Base-by-base conservation (phyloP, 495 filamentous ascomycete genomes). In the Lasiosphaeris hirsuta region DNA sequence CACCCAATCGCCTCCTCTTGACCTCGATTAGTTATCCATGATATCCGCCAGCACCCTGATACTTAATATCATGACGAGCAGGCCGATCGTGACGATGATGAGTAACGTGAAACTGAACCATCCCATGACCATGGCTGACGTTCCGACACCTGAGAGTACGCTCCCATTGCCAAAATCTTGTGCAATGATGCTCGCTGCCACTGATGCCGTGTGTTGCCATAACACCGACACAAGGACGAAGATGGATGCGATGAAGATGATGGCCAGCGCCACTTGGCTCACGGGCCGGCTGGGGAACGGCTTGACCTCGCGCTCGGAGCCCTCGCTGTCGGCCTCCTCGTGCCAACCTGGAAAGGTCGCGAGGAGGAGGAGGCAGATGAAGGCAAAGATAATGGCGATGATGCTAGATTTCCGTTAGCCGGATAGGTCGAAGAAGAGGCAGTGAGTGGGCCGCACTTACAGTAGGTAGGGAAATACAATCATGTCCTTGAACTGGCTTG, bases 141-240 rank as follows among this genome's bases (percentile, higher is more conserved):
- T 89, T 2, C 93, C 93, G 39, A 97, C 91, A 11, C 93, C 93
- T 51, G 87, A 89, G 71, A 83, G 79, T 13, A 97, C 89, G 63
- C 87, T 91, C 14, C 93, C 93, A 72, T 97, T 97, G n/a, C 88
- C 93, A 62, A 97, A 80, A 66, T 96, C 92, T 71, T 96, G 91
- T 0, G 90, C 92, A 57, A 97, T 90, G 43, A 92, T 90, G 56
- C 89, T 89, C 11, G 93, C 93, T 6, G 92, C 93, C 0, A 97
- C 92, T 0, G 92, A 96, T 0, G 93, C 93, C 14, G 93, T 97
- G 67, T 97, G 93, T 67, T 88, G 85, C 85, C 85, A 88, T 15
- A 88, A 69, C 18, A 87, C 86, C 2, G 83, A 87, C 19, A 92
- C 87, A 14, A 92, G 78, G 4, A 91, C 83, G 70, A 92, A 90